A percentile compares a stretch with the other conserved stretches of the same genome.
These are phyloP conservation scores for Pseudonitzschia multiseries DNA, from an alignment of 108 stramenopile species.

Conservation along the genomic window DNA sequence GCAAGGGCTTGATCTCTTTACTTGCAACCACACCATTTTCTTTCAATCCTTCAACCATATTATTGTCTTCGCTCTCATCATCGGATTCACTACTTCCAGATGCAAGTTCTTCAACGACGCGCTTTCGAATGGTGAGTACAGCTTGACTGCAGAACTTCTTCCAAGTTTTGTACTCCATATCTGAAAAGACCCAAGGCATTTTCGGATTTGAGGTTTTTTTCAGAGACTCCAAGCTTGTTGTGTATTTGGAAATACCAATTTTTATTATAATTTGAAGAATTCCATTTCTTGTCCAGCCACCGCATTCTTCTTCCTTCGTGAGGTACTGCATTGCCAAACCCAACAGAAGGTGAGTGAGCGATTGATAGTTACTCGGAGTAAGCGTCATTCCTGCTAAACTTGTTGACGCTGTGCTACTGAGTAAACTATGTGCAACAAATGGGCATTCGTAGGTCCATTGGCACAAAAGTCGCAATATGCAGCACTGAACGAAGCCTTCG, in stretches of 20 bases:
- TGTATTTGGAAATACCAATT: slow-evolving; percentile 42
- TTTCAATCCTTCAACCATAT: slow-evolving; percentile 16
- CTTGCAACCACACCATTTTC: neutral
- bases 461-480: slow-evolving; percentile 51
- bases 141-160: slow-evolving; percentile 47
- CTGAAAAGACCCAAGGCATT: slow-evolving; percentile 40
- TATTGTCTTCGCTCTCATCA: slow-evolving; percentile 42
- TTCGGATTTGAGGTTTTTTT: slow-evolving; percentile 18
- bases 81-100: slow-evolving; percentile 35
- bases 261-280: slow-evolving; percentile 42
- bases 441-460: slow-evolving; percentile 67
- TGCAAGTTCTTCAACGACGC: slow-evolving; percentile 64
- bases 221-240: slow-evolving; percentile 32
- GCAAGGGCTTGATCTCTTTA: slow-evolving; percentile 37
- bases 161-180: slow-evolving; percentile 51
- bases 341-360: slow-evolving; percentile 57
- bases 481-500: slow-evolving; percentile 15
- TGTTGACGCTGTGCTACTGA: slow-evolving; percentile 35
- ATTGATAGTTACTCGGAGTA: slow-evolving; percentile 3
- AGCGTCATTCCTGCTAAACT: slow-evolving; percentile 27
- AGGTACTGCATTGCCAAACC: slow-evolving; percentile 71
- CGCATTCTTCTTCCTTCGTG: slow-evolving; percentile 34
- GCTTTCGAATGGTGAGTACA: slow-evolving; percentile 65
- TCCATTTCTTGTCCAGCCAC: slow-evolving; percentile 49
- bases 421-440: slow-evolving; percentile 50